Base-by-base conservation (phyloP, 495 filamentous ascomycete species). In the Filosporella fistucella region DNA sequence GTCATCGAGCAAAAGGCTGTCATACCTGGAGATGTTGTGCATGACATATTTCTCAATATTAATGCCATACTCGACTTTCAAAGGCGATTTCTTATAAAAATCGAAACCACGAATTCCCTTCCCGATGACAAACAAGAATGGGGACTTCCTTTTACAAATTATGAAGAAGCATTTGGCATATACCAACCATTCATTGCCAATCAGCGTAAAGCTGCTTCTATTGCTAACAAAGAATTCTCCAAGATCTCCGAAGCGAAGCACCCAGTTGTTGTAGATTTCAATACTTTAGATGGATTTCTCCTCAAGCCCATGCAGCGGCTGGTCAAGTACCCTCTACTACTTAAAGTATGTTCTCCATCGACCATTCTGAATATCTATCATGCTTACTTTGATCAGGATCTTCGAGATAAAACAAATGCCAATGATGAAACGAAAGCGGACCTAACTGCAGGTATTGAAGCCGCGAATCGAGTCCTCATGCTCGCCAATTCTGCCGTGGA, bases 131-230 rank as follows among this genome's bases (percentile, higher is more conserved):
- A 76, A 51, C 93, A 98, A 62, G 85, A 94, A 62, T 98, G 93
- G 93, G 94, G 93, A 16, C 75, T 78, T 17, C 76, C 93, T 1
- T 97, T 98, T 63, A 75, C 83, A 7, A 71, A 80, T 7, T 71
- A 75, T 38, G 85, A 91, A 59, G 86, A 90, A 43, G 79, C 78
- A 0, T 96, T 98, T 62, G 78, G 76, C 42, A 88, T 90, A 45
- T 98, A 98, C 59, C 89, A 95, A 55, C 93, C 91, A 4, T 98
- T 96, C 63, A 96, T 96, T 46, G 86, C 93, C 34, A 98, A 98
- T 62, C 89, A 95, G 65, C 77, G 79, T 16, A 81, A 81, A 59
- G 82, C 82, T 35, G 81, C 81, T 22, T 72, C 74, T 43, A 69
- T 77, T 16, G 82, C 80, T 1, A 73, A 71, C 40, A 66, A 72